Evolutionary conservation across 2,329 filamentous ascomycete species (phyloP).

Genomic region (Drechslerella dactyloides): DNA sequence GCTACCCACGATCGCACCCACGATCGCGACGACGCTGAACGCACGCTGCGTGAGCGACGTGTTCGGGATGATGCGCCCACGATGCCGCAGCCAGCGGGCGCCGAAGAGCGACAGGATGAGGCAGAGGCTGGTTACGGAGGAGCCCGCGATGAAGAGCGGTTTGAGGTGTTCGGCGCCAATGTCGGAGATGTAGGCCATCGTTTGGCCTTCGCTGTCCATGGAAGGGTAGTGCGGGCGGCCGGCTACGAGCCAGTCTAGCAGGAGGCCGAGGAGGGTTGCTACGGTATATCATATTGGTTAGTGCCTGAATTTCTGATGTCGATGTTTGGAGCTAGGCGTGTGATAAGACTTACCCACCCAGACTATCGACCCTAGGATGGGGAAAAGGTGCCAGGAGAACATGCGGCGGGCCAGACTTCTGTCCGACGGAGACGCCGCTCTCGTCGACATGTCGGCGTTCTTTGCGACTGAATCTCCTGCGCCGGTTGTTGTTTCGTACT

Average conservation of each 20-base stretch:
- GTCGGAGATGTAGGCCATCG: constrained; percentile 76
- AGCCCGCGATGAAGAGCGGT: constrained; percentile 78
- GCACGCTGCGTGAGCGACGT: constrained; percentile 58
- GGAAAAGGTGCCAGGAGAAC: constrained; percentile 43
- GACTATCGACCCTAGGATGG: constrained; percentile 29
- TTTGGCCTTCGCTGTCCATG: constrained; percentile 65
- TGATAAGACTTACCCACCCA: constrained; percentile 37
- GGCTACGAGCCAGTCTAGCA: constrained; percentile 72
- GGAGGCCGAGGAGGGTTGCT: constrained; percentile 71
- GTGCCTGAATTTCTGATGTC: neutral
- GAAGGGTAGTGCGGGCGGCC: constrained; percentile 66
- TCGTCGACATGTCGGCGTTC: constrained; percentile 10
- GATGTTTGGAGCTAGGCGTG: neutral
- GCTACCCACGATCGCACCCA: constrained; percentile 73
- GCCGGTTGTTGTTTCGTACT: too few relatives aligned
- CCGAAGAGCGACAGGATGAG: constrained; percentile 80
- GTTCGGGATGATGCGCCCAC: constrained; percentile 78
- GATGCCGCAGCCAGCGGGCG: constrained; percentile 85
- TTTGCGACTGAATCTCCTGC: too few relatives aligned
- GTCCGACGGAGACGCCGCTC: constrained; percentile 3
- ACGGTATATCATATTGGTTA: neutral
- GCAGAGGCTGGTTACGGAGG: constrained; percentile 73
- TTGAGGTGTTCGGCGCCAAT: constrained; percentile 68
- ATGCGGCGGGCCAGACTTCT: constrained; percentile 10
- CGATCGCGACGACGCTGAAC: constrained; percentile 66